Evolutionary conservation across 345 rosid genomes (phyloP).

Genomic region (Firmiana major): DNA sequence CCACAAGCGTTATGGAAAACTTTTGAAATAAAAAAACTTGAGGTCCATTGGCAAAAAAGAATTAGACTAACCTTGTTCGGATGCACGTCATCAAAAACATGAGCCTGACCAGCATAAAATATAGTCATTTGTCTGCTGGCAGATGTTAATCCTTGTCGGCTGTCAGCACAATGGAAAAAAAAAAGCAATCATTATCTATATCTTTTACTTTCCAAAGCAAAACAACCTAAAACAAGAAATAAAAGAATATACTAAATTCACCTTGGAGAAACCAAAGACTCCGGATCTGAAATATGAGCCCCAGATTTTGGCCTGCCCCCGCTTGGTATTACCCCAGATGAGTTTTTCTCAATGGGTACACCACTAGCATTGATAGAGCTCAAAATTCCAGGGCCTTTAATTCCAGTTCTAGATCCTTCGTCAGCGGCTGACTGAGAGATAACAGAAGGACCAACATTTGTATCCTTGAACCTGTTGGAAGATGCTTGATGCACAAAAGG

Average conservation of each 20-base stretch:
- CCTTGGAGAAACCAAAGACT: constrained; percentile 59
- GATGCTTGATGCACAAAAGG: constrained; percentile 61
- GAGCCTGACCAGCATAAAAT: constrained; percentile 98
- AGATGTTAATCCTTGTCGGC: constrained; percentile 51
- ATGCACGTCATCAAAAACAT: constrained; percentile 96
- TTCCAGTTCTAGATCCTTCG: constrained; percentile 99
- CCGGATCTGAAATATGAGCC: constrained; percentile 39
- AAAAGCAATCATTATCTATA: not conserved
- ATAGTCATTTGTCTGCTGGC: constrained; percentile 85
- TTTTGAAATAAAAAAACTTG: constrained; percentile 3
- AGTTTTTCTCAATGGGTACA: constrained; percentile 37
- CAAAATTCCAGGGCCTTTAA: constrained; percentile 63
- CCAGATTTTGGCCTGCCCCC: constrained; percentile 43
- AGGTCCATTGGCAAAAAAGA: constrained; percentile 3
- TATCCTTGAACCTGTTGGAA: constrained; percentile 65
- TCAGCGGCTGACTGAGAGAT: constrained; percentile 84
- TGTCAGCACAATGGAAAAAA: constrained; percentile 26
- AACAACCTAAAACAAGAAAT: not conserved
- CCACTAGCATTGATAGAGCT: constrained; percentile 41
- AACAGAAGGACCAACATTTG: constrained; percentile 45
- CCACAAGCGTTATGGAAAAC: not conserved
- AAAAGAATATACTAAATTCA: constrained; percentile 27
- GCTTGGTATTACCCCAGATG: constrained; percentile 37
- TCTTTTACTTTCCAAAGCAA: not conserved
- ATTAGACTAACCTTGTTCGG: constrained; percentile 71